Percentiles rank a stretch among this genome's conserved stretches.
phyloP scores from a whole-genome alignment of 148 eudicot genomes.

The Rhododendron molle region DNA sequence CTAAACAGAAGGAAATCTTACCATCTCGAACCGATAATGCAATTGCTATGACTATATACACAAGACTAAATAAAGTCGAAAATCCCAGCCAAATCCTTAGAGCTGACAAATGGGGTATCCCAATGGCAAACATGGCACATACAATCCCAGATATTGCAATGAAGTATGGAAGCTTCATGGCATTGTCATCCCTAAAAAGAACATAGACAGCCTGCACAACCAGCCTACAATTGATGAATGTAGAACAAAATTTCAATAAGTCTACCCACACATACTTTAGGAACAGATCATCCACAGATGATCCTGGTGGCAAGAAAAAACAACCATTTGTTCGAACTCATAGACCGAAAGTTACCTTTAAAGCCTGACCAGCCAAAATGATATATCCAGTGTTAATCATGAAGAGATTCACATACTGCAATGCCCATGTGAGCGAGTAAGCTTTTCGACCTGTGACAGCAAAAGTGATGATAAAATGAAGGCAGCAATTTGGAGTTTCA shows the following conservation, averaged over 20 bases:
- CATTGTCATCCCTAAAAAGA: constrained; percentile 45
- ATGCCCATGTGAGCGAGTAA: constrained; percentile 72
- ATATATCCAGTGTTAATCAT: constrained; percentile 88
- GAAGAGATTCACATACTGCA: constrained; percentile 85
- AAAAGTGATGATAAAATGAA: background rate
- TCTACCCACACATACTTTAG: background rate
- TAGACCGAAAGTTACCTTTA: constrained; percentile 39
- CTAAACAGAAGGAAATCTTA: constrained; percentile 25
- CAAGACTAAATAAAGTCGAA: constrained; percentile 68
- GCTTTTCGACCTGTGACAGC: constrained; percentile 56
- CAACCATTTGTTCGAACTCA: background rate
- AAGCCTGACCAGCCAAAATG: constrained; percentile 75
- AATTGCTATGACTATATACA: constrained; percentile 65
- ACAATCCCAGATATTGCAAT: constrained; percentile 70
- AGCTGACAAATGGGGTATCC: constrained; percentile 85
- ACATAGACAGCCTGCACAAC: constrained; percentile 66
- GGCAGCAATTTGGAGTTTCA: background rate
- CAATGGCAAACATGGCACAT: constrained; percentile 77
- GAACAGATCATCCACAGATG: background rate
- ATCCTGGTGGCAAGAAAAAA: too few species aligned
- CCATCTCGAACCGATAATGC: constrained; percentile 72
- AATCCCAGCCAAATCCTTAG: constrained; percentile 79
- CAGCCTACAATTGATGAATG: constrained; percentile 2
- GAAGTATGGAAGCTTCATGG: constrained; percentile 78
- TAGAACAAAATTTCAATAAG: background rate